Evolutionary conservation across 257 asterid species (phyloP).

Genomic region (Gardenia jasminoides): DNA sequence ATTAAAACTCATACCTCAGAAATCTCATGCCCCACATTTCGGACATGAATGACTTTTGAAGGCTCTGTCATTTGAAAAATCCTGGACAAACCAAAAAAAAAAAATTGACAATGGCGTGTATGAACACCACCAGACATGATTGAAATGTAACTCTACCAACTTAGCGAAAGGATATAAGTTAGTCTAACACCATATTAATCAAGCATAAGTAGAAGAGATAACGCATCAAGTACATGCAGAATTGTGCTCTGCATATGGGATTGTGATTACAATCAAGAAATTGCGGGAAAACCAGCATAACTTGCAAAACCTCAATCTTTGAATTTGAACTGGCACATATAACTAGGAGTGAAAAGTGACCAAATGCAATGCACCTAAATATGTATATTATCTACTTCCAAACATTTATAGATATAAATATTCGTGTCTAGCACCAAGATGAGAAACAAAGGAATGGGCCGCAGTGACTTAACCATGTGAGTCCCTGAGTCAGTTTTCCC

Average conservation of each 20-base stretch:
- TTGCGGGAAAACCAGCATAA: background rate
- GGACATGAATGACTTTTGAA: slow-evolving; percentile 93
- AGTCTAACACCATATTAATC: background rate
- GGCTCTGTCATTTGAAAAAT: slow-evolving; percentile 72
- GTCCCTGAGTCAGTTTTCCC: background rate
- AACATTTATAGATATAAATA: background rate
- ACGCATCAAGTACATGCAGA: background rate
- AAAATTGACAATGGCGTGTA: background rate
- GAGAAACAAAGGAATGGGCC: background rate
- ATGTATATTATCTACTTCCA: background rate
- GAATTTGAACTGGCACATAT: background rate
- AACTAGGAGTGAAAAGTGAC: background rate
- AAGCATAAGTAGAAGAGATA: background rate
- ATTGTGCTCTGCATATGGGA: no score
- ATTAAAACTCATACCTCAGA: slow-evolving; percentile 62
- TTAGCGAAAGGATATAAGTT: background rate
- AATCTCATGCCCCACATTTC: slow-evolving; percentile 97
- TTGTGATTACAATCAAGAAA: background rate
- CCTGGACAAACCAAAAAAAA: slow-evolving; percentile 35
- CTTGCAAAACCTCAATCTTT: background rate
- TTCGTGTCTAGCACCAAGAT: background rate
- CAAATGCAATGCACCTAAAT: background rate
- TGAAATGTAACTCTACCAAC: background rate
- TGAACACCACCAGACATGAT: background rate
- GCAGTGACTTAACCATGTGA: background rate